Evolutionary conservation across 2,329 filamentous ascomycete species (phyloP).

Genomic region (Colletotrichum aenigma): DNA sequence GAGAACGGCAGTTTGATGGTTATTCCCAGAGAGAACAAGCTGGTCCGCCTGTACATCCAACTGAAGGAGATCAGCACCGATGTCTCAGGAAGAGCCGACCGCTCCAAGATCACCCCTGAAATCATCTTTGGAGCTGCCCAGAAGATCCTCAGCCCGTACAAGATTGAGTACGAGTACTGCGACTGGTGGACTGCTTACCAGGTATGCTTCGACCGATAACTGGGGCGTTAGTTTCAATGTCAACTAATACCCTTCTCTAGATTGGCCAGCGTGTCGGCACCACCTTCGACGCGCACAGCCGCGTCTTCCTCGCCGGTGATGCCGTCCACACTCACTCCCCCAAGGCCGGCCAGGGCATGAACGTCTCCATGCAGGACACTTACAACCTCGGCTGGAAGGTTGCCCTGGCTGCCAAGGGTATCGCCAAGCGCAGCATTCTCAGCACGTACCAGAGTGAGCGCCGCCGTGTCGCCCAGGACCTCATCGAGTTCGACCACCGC

Average conservation of each 20-base stretch:
- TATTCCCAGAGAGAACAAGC: constrained; percentile 66
- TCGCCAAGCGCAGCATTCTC: constrained; percentile 46
- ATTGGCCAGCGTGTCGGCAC: constrained; percentile 69
- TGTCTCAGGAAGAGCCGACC: constrained; percentile 52
- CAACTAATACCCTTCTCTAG: constrained; percentile 48
- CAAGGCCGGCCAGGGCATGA: constrained; percentile 75
- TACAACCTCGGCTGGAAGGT: constrained; percentile 65
- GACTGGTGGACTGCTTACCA: constrained; percentile 73
- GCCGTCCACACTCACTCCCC: constrained; percentile 62
- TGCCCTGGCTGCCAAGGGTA: constrained; percentile 47
- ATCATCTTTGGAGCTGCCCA: constrained; percentile 65
- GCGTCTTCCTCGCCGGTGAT: constrained; percentile 74
- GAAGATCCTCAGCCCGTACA: constrained; percentile 70
- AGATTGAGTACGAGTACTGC: constrained; percentile 64
- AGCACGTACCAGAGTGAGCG: constrained; percentile 58
- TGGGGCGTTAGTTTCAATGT: rapidly evolving
- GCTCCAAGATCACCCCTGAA: constrained; percentile 66
- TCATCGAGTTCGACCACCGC: constrained; percentile 65
- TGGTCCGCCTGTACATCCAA: constrained; percentile 71
- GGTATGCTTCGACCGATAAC: constrained; percentile 32
- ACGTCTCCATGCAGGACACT: constrained; percentile 71
- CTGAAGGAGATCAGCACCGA: constrained; percentile 52
- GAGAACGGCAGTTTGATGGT: constrained; percentile 65
- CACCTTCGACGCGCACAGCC: constrained; percentile 57
- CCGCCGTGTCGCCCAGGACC: constrained; percentile 59